Evolutionary conservation across 768 basidiomycete genomes (phyloP).

Genomic region (Lenzites betulinus): DNA sequence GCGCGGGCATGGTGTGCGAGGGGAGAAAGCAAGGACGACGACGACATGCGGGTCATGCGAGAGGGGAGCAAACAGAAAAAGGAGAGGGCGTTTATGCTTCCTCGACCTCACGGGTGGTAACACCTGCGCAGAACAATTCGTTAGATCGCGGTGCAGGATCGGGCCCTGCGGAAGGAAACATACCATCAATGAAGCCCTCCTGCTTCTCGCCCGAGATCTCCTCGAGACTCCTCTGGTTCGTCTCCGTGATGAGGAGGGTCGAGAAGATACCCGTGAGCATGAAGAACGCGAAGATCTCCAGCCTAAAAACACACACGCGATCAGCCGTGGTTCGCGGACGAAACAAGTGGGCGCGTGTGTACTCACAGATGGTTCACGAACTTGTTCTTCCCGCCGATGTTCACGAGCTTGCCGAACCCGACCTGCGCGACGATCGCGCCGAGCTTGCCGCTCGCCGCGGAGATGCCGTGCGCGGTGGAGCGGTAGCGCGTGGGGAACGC

Average conservation of each 20-base stretch:
- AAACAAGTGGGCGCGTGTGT: background rate
- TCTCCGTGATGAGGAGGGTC: slow-evolving; percentile 79
- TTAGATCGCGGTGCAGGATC: no score
- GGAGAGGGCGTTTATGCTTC: background rate
- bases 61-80: background rate
- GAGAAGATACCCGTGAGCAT: slow-evolving; percentile 87
- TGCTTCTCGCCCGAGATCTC: slow-evolving; percentile 76
- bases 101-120: background rate
- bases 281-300: slow-evolving; percentile 83
- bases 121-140: background rate
- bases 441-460: slow-evolving; percentile 80
- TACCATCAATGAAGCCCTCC: slow-evolving; percentile 51
- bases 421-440: slow-evolving; percentile 84
- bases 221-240: slow-evolving; percentile 66
- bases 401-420: slow-evolving; percentile 66
- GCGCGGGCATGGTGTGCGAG: background rate
- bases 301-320: slow-evolving; percentile 37
- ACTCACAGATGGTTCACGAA: slow-evolving; percentile 73
- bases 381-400: slow-evolving; percentile 64
- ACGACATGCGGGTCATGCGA: background rate
- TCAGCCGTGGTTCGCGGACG: slow-evolving; percentile 1
- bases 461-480: slow-evolving; percentile 83
- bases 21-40: background rate
- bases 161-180: no score
- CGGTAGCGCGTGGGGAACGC: slow-evolving; percentile 88